Conservation (phyloP, 2,329 filamentous ascomycete genomes). For the Seiridium cupressi region DNA sequence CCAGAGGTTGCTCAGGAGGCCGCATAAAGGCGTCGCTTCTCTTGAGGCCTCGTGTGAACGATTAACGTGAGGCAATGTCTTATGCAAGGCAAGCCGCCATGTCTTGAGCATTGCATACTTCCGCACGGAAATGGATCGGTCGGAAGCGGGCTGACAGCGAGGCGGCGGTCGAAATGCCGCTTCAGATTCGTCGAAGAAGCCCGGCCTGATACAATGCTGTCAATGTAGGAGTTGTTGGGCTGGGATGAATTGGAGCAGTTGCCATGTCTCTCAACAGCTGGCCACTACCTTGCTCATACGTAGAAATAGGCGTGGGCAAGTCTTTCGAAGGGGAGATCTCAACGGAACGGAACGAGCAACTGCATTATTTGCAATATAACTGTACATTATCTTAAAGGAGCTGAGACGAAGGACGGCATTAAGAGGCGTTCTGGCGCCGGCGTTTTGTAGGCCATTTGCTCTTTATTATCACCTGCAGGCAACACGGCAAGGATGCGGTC, state of each 20-base stretch:
- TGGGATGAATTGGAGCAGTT: neutral
- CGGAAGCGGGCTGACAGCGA: too few species aligned
- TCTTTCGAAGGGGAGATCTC: neutral
- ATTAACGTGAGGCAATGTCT: neutral
- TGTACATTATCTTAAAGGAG: neutral
- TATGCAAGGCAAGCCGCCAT: too few species aligned
- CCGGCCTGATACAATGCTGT: neutral
- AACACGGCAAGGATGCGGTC: neutral
- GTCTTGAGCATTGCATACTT: too few species aligned
- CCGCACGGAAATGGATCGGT: too few species aligned
- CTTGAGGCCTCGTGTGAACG: neutral
- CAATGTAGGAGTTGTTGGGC: too few species aligned
- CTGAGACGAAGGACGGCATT: neutral
- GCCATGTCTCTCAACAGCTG: neutral
- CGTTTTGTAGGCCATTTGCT: neutral
- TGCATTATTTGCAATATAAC: neutral
- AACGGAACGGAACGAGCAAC: neutral
- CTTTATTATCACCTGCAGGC: neutral
- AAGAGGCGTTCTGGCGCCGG: neutral
- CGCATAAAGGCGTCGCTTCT: neutral
- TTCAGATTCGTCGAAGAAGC: too few species aligned
- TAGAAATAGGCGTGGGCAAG: neutral
- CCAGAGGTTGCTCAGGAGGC: neutral
- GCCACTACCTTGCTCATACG: neutral
- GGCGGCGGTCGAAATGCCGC: too few species aligned